phyloP scores from a whole-genome alignment of 768 basidiomycete genomes.

The Suillus variegatus region DNA sequence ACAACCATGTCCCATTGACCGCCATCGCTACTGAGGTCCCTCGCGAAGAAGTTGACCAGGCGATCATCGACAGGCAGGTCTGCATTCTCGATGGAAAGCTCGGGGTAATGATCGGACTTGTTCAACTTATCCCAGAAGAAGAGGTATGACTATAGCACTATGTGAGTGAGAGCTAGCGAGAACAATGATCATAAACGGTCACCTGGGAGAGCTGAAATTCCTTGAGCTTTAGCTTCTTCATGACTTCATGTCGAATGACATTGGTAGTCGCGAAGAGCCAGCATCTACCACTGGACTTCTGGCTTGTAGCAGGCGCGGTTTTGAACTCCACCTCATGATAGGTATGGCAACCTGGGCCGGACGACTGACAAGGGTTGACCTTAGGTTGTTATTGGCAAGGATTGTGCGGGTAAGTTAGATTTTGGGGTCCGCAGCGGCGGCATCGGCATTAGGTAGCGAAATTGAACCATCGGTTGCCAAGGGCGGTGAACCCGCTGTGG shows the following conservation, averaged over 20 bases:
- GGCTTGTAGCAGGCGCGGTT: constrained; percentile 81
- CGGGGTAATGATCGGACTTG: constrained; percentile 88
- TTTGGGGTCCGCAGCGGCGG: constrained; percentile 56
- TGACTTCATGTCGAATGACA: constrained; percentile 78
- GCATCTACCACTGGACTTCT: constrained; percentile 93
- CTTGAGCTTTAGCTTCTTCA: constrained; percentile 81
- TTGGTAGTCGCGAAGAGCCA: constrained; percentile 96
- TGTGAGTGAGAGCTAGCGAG: constrained; percentile 9
- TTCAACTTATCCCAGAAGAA: constrained; percentile 98
- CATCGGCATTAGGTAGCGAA: constrained; percentile 52
- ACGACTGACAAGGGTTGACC: constrained; percentile 62
- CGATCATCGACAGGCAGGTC: constrained; percentile 82
- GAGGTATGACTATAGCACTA: no score
- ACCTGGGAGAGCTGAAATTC: constrained; percentile 94
- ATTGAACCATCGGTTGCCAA: constrained; percentile 63
- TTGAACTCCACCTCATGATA: constrained; percentile 75
- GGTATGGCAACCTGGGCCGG: constrained; percentile 59
- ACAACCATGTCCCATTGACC: constrained; percentile 95
- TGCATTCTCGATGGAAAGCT: constrained; percentile 79
- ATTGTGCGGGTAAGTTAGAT: constrained; percentile 73
- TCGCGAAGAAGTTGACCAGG: constrained; percentile 73
- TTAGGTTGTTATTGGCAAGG: constrained; percentile 68
- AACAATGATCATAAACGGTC: constrained; percentile 14
- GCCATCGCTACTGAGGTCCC: constrained; percentile 84
- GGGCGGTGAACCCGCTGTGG: constrained; percentile 6